Conservation (phyloP, 495 filamentous ascomycete species). For the Lepidopterella palustris region DNA sequence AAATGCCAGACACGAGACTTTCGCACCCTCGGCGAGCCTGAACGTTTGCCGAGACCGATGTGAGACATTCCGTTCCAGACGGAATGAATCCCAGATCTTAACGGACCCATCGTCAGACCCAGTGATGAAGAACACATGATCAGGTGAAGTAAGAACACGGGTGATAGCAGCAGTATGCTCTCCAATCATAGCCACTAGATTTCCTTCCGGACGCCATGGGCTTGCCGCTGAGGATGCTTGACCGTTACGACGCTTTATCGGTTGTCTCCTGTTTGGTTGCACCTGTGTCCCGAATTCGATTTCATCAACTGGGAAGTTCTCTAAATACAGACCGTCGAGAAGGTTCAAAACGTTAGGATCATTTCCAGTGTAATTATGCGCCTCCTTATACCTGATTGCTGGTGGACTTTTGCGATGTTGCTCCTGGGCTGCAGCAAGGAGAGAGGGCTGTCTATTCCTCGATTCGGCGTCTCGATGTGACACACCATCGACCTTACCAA, state of each 20-base stretch:
- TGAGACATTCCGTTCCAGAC: constrained; percentile 82
- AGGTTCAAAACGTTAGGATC: constrained; percentile 82
- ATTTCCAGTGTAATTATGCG: constrained; percentile 77
- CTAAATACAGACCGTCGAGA: constrained; percentile 80
- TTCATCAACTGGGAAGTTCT: constrained; percentile 81
- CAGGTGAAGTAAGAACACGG: constrained; percentile 73
- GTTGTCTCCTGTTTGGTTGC: constrained; percentile 60
- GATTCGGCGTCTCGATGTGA: constrained; percentile 12
- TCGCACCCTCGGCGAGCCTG: constrained; percentile 60
- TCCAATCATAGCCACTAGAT: constrained; percentile 75
- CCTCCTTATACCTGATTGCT: constrained; percentile 30
- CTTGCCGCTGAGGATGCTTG: constrained; percentile 38
- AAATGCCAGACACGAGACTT: constrained; percentile 76
- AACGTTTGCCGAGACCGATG: constrained; percentile 85
- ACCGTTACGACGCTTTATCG: constrained; percentile 52
- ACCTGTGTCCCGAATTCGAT: constrained; percentile 75
- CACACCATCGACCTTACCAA: constrained; percentile 70
- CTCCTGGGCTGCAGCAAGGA: constrained; percentile 24
- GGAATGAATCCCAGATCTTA: constrained; percentile 86
- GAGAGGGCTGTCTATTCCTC: constrained; percentile 35
- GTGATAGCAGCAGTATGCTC: constrained; percentile 83
- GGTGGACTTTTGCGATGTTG: constrained; percentile 31
- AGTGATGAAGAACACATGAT: constrained; percentile 92
- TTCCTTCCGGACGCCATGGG: constrained; percentile 79
- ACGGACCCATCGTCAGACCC: constrained; percentile 88